Evolutionary conservation across 2,329 filamentous ascomycete species (phyloP), one percentile per base, ranked within the genome.

Genomic region (Phialophora macrospora): DNA sequence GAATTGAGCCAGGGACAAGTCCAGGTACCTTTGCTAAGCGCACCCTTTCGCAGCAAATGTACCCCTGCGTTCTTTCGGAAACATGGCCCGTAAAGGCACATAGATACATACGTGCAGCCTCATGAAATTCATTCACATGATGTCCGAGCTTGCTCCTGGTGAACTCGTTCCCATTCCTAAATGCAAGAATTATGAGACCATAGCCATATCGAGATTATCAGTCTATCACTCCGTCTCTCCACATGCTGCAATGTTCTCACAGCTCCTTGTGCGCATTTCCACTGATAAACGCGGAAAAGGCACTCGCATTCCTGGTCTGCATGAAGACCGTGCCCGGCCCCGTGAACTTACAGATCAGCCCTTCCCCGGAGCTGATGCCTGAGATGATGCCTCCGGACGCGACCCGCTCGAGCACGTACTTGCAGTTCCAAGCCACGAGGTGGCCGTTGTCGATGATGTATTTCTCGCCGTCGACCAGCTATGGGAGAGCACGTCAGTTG

Each of bases 391-490:
- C 95, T 1, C 95, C 95, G 2, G 91, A 95, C 0, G 94, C 89
- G 3, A 96, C 90, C 17, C 95, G 88, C 80, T 97, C 93, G 68
- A 99, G 87, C 4, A 91, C 85, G 74, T 98, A 99, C 74, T 96
- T 92, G 75, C 91, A 93, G 76, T 97, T 97, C 95, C 95, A 99
- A 0, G 95, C 94, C 0, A 98, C 93, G 0, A 98, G 83, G 72
- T 98, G 93, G 2, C 92, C 92, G 73, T 97, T 97, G 74, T 97
- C 92, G 63, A 97, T 88, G 70, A 95, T 92, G 78, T 97, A 98
- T 72, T 90, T 90, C 76, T 98, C 94, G 9, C 89, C 89, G 12
- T 84, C 82, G 0, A 70, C 68, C n/a, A 80, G 75, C 79, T 81
- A 55, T 20, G 38, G 38, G 2, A 4, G 24, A 26, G 44, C 12